These are phyloP conservation scores for Populus trichocarpa DNA, from an alignment of 441 rosid species.

Conservation along the genomic window DNA sequence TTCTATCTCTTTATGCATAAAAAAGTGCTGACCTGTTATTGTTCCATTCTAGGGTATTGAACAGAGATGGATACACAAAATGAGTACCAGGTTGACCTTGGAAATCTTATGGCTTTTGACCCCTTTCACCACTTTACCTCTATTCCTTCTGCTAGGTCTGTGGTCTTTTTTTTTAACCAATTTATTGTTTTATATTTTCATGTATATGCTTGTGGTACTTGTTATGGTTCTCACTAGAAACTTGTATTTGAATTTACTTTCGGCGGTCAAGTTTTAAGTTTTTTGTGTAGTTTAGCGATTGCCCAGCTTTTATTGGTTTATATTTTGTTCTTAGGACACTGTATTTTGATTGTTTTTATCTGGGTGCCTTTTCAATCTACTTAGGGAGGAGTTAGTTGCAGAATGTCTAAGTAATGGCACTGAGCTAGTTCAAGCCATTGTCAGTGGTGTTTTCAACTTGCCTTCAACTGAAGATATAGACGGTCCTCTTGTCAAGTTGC, in stretches of 20 bases:
- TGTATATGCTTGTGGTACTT: background rate
- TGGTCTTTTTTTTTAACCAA: background rate
- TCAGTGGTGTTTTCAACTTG: conserved; percentile 60
- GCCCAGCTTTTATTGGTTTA: background rate
- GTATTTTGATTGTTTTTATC: conserved; percentile 1
- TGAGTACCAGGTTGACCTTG: conserved; percentile 55
- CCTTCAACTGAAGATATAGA: conserved; percentile 73
- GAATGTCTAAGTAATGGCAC: conserved; percentile 61
- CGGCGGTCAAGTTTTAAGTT: too few relatives aligned
- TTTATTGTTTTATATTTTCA: background rate
- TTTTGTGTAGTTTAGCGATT: background rate
- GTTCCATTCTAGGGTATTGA: background rate
- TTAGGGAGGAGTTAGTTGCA: conserved; percentile 66
- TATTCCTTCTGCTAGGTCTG: conserved; percentile 66
- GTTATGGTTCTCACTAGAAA: background rate
- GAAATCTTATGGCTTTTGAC: conserved; percentile 68
- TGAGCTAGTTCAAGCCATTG: conserved; percentile 74
- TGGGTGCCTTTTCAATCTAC: background rate
- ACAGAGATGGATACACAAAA: conserved; percentile 28
- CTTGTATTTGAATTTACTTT: background rate
- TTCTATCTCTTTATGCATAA: background rate
- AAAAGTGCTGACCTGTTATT: background rate
- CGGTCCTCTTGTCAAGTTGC: conserved; percentile 87
- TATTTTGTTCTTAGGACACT: conserved; percentile 1
- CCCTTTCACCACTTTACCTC: conserved; percentile 49